These are phyloP conservation scores for Aspergillus tubingensis DNA, from an alignment of 2,329 filamentous ascomycete species.

Conservation along the genomic window DNA sequence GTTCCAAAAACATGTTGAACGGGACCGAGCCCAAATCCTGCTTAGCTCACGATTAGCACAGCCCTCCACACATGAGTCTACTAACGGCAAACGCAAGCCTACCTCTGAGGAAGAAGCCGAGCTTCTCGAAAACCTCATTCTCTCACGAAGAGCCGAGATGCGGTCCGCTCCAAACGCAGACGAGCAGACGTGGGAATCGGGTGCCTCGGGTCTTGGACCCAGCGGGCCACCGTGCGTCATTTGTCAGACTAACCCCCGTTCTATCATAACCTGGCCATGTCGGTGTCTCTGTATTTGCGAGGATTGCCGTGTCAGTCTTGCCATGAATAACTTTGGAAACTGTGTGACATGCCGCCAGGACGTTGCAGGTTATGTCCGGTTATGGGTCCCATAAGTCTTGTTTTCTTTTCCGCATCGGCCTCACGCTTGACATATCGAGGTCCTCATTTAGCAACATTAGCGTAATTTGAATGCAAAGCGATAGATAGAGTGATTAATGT, in stretches of 20 bases:
- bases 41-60: constrained; percentile 49
- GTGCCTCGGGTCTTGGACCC: constrained; percentile 72
- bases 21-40: constrained; percentile 70
- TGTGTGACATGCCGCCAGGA: constrained; percentile 92
- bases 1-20: constrained; percentile 68
- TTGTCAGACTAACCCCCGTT: constrained; percentile 81
- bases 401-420: neutral
- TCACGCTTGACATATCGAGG: neutral
- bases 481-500: neutral
- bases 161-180: constrained; percentile 17
- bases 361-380: constrained; percentile 83
- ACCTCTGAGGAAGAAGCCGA: constrained; percentile 58
- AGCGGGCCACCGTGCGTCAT: constrained; percentile 86
- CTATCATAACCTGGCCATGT: constrained; percentile 94
- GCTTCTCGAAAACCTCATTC: constrained; percentile 61
- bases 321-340: constrained; percentile 95
- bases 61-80: constrained; percentile 12
- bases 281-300: constrained; percentile 93
- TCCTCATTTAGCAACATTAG: neutral
- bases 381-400: constrained; percentile 71
- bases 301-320: constrained; percentile 88
- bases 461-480: neutral
- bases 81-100: constrained; percentile 32
- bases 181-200: constrained; percentile 62
- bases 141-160: constrained; percentile 51